These are phyloP conservation scores for Podila clonocystis DNA, from an alignment of 192 early-diverging fungal species.

Conservation along the genomic window DNA sequence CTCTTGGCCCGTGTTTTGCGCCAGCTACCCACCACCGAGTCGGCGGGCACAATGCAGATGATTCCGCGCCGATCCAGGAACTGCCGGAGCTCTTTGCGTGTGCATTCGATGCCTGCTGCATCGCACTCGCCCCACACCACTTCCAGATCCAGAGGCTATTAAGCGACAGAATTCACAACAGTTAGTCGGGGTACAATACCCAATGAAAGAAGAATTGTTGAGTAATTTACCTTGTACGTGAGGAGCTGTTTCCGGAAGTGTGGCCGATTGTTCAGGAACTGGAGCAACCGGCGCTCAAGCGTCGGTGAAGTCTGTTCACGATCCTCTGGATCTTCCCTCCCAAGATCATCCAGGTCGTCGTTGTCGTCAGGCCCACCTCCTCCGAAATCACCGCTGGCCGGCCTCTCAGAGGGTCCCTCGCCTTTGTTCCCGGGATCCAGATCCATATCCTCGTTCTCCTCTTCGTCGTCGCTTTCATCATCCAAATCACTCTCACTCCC, in stretches of 20 bases:
- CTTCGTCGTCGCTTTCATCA: neutral
- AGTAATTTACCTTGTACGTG: constrained; percentile 37
- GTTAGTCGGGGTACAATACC: neutral
- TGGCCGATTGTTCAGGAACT: constrained; percentile 16
- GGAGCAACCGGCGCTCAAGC: constrained; percentile 24
- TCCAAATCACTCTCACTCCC: neutral
- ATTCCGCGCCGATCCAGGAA: constrained; percentile 37
- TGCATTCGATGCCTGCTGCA: constrained; percentile 19
- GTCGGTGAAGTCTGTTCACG: neutral
- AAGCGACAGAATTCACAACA: neutral
- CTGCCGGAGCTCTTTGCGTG: constrained; percentile 24
- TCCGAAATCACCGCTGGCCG: neutral
- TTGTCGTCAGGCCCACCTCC: neutral
- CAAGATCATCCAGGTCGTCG: neutral
- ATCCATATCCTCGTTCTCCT: neutral
- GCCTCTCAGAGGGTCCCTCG: neutral
- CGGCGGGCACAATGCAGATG: constrained; percentile 32
- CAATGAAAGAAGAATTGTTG: too few relatives aligned
- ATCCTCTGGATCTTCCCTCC: neutral
- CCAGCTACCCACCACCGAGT: constrained; percentile 32
- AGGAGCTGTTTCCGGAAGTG: constrained; percentile 27
- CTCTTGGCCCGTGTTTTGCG: constrained; percentile 21
- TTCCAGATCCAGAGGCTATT: constrained; percentile 40
- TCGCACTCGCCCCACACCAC: constrained; percentile 33
- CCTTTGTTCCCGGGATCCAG: constrained; percentile 2